Conservation (phyloP, 2,329 filamentous ascomycete species). For the Pezicula carpinea region DNA sequence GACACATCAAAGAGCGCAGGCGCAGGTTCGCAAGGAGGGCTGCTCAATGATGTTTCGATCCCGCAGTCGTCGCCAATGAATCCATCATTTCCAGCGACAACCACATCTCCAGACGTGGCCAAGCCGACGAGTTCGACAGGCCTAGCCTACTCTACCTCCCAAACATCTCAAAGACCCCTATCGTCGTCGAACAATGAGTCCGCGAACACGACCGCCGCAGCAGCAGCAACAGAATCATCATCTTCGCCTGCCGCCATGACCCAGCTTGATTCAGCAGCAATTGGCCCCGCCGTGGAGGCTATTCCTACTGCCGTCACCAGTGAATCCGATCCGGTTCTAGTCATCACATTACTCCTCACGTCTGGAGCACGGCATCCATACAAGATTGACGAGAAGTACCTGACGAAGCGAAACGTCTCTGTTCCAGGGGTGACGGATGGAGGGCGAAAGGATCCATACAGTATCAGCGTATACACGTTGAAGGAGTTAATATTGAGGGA, state of each 20-base stretch:
- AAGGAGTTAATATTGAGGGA: conserved; percentile 92
- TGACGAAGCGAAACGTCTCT: conserved; percentile 73
- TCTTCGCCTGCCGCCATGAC: conserved; percentile 9
- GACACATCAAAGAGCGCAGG: conserved; percentile 15
- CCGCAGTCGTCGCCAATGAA: conserved; percentile 16
- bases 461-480: conserved; percentile 87
- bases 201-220: conserved; percentile 1
- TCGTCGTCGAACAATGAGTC: conserved; percentile 6
- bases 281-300: conserved; percentile 8
- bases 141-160: not conserved
- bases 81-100: conserved; percentile 9
- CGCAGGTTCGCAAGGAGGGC: conserved; percentile 17
- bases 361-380: conserved; percentile 84
- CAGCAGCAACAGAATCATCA: conserved; percentile 5
- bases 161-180: conserved; percentile 6
- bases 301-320: conserved; percentile 8
- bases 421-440: conserved; percentile 60
- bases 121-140: conserved; percentile 2
- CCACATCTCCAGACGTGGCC: conserved; percentile 3
- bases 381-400: conserved; percentile 81
- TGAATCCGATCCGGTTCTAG: conserved; percentile 45
- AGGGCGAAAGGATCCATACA: conserved; percentile 70
- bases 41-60: conserved; percentile 21
- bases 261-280: conserved; percentile 19
- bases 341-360: conserved; percentile 79